Base-by-base conservation (phyloP, 2,329 filamentous ascomycete genomes). In the Alternaria brassicae region DNA sequence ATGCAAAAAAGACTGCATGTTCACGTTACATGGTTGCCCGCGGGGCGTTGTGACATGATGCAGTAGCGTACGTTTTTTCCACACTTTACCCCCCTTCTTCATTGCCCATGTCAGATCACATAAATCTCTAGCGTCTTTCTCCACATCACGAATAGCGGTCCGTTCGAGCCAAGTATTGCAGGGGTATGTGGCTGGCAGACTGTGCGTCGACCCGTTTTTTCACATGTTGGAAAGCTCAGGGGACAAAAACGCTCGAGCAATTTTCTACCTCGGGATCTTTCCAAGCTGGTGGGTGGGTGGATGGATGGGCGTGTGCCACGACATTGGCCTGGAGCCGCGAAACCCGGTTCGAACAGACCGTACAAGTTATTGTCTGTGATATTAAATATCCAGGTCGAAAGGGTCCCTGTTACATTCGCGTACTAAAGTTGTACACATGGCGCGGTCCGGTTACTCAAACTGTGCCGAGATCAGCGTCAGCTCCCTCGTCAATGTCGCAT, bases 221-320 rank as follows among this genome's bases (percentile, higher is more conserved):
- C 56, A 58, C 56, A 58, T 58, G 56, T 51, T 21, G 36, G 37
- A 44, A 30, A 48, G 15, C 7, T 23, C 28, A 42, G 37, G 34
- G 44, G 44, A 48, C 28, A 42, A 19, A 21, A 37, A 36, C 36
- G 56, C 42, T 58, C 53, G 42, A 34, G n/a, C 45, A 37, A 13
- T 23, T 27, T 65, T 58, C n/a, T 54, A 50, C 60, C 62, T 63
- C 60, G 60, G 62, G 62, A 61, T 56, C 45, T 61, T 63, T 54
- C 47, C 60, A 65, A 47, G 28, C 47, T 52, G 58, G 52, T 53
- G 47, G 56, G 42, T 49, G 44, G 53, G 36, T 36, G 19, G 44
- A 21, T 23, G 40, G 23, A 21, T 25, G 34, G 30, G 37, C 9
- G 13, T 27, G 58, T 47, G 27, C 27, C 37, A 54, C 54, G 40